Base-by-base conservation (phyloP, 2,329 filamentous ascomycete genomes). In the Talaromyces sp. region DNA sequence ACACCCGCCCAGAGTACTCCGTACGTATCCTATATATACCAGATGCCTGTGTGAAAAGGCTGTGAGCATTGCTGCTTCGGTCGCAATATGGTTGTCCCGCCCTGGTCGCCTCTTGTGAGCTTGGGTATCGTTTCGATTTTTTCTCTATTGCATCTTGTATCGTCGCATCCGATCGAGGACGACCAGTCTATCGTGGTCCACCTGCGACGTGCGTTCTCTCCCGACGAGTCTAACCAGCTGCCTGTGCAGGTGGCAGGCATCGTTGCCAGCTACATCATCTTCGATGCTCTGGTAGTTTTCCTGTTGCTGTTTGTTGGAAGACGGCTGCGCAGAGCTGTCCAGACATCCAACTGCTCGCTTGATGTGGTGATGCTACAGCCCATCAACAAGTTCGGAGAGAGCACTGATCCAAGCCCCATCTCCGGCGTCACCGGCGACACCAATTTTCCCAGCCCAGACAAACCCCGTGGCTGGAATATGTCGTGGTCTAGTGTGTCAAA, bases 161-260 rank as follows among this genome's bases (percentile, higher is more conserved):
- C 27, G 27, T 31, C 50, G 28, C 50, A 53, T 3, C 44, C 44
- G 44, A 33, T 53, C 28, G 50, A 51, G 18, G 18, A 53, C 3
- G 7, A 28, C 16, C 23, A 18, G 47, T 16, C 4, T 47, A 16
- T 54, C n/a, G 6, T 54, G 4, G 53, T 23, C 33, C 28, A 12
- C 4, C 30, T 56, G 54, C 31, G 28, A 12, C 36, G 33, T 36
- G n/a, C 23, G 9, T 36, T 36, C 30, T 44, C 54, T 27, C 50
- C 58, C 10, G 84, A 8, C 73, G 87, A 52, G 87, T 87, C 47
- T 80, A 81, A 60, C 76, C 47, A 61, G 44, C 85, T 97, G 27
- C 91, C 92, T 18, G 88, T 87, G 63, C 89, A 97, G 75, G 88
- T 97, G 68, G 89, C 90, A 65, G 91, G 88, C 67, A 90, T 98